Evolutionary conservation across 805 yeast genomes (phyloP), one percentile per base, ranked within the genome.

Genomic region (Kazachstania africana): DNA sequence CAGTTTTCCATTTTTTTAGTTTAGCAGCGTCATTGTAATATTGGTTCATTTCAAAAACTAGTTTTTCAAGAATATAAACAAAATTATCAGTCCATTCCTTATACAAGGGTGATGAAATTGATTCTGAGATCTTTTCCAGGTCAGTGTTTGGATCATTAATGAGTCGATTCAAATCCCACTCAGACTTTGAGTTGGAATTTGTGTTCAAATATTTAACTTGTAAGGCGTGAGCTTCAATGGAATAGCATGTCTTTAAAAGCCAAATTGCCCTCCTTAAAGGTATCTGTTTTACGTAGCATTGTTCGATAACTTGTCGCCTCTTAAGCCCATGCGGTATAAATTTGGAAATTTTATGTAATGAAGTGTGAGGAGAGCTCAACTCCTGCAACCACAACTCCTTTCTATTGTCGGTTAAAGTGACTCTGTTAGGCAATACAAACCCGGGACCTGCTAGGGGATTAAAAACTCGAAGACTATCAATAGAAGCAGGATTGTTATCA

Each of bases 41-140:
- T 27, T 46, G 48, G 12, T 40, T 39, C 54, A 55, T 50, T 31
- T 55, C 60, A 38, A 52, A 51, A 6, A 55, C 43, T 16, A 55
- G 34, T 35, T 48, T 52, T 34, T 58, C 61, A 27, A 57, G 30
- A 6, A 55, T 79, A 34, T 70, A 75, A 3, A 75, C 65, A 12
- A 87, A 75, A 41, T 81, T 93, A 26, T 75, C 80, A 0, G 96
- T 81, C 97, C 97, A 88, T 49, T 84, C 95, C 36, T 71, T 72
- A 13, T 78, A 62, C 84, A 95, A 78, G 29, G n/a, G 15, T n/a
- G 16, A n/a, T 66, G 22, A 19, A 8, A 8, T 10, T 19, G 22
- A 19, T 19, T 19, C 9, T n/a, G n/a, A n/a, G n/a, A n/a, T n/a
- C n/a, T n/a, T n/a, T n/a, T n/a, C n/a, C n/a, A n/a, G n/a, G n/a